A percentile compares a stretch with the other conserved stretches of the same genome.
phyloP scores from a whole-genome alignment of 257 asterid genomes.

The Buddleja alternifolia region DNA sequence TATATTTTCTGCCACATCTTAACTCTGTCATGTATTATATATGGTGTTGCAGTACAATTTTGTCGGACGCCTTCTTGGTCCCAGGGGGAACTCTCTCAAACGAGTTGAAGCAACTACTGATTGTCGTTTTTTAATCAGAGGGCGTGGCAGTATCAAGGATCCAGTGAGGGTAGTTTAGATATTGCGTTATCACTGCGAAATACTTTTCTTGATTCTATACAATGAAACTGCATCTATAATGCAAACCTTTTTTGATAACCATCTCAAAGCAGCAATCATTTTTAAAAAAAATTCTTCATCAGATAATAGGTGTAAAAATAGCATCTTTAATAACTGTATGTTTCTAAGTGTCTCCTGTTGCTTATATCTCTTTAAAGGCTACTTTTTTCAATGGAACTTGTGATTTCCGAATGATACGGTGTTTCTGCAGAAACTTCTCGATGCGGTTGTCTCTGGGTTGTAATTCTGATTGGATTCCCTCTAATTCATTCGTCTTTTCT shows the following conservation, averaged over 20 bases:
- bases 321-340: too few relatives aligned
- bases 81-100: conserved; percentile 97
- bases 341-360: too few relatives aligned
- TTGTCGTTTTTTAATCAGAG: conserved; percentile 95
- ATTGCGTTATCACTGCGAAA: neutral
- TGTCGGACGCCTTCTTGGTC: conserved; percentile 99
- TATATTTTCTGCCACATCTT: neutral
- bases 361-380: too few relatives aligned
- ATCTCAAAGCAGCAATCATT: neutral
- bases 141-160: conserved; percentile 99
- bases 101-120: conserved; percentile 95
- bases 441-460: neutral
- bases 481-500: neutral
- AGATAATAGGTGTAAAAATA: too few relatives aligned
- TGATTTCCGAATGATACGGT: neutral
- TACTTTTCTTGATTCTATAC: neutral
- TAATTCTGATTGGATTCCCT: neutral
- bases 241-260: neutral
- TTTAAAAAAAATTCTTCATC: neutral
- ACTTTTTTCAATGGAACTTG: neutral
- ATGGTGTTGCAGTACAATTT: conserved; percentile 76
- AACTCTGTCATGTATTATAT: conserved; percentile 31
- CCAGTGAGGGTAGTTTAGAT: conserved; percentile 67
- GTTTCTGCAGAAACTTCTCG: neutral
- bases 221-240: neutral